A percentile compares a stretch with the other conserved stretches of the same genome.
phyloP scores from a whole-genome alignment of 2,329 filamentous ascomycete genomes.

The Emergomyces pasteurianus region DNA sequence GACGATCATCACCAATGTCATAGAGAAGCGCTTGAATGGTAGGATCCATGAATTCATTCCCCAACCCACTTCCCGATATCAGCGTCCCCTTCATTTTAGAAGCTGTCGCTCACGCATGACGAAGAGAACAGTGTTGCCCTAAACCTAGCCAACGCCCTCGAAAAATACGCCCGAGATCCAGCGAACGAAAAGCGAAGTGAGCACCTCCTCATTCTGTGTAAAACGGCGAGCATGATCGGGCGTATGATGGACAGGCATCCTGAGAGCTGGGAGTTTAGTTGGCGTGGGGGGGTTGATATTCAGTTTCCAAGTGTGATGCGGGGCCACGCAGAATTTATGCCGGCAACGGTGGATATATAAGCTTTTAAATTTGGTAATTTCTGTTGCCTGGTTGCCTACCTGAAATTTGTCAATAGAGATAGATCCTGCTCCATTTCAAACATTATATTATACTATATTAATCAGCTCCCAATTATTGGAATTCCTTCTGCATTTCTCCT shows the following conservation, averaged over 20 bases:
- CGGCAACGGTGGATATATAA: neutral
- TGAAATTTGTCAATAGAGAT: neutral
- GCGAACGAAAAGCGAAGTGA: neutral
- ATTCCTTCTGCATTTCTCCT: neutral
- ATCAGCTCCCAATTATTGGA: neutral
- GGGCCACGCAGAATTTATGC: neutral
- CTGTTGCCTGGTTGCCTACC: neutral
- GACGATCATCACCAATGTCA: neutral
- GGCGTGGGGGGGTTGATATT: neutral
- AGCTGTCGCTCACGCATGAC: neutral
- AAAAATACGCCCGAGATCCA: neutral
- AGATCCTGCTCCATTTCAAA: neutral
- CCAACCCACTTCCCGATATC: neutral
- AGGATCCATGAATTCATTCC: neutral
- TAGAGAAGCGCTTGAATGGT: neutral
- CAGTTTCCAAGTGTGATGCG: slow-evolving; percentile 2
- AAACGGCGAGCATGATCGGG: neutral
- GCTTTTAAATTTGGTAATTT: neutral
- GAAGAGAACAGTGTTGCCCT: neutral
- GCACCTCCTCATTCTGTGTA: neutral
- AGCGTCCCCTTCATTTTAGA: neutral
- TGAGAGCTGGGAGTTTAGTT: neutral
- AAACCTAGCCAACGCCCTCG: neutral
- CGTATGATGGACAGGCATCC: neutral
- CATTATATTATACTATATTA: neutral